Evolutionary conservation across 164 flowering plant genomes (phyloP), one percentile per base, ranked within the genome.

Genomic region (Liquidambar formosana): DNA sequence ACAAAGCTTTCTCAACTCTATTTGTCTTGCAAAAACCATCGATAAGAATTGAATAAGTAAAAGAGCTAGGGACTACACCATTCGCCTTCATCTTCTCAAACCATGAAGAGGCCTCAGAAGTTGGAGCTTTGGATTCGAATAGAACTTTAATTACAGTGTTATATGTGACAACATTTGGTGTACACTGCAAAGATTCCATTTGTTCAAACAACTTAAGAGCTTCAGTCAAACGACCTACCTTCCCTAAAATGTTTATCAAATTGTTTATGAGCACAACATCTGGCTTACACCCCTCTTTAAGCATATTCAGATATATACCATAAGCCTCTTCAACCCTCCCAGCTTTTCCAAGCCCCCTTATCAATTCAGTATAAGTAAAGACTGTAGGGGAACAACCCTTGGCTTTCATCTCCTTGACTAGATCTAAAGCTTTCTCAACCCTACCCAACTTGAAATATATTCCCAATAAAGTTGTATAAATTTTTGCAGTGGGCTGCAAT

Each of bases 11-110:
- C 78, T 92, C 97, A 33, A 94, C 84, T 79, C 85, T 85, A 76
- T 88, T 91, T 56, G 82, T 83, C 84, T 92, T 92, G 81, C 97
- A 92, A 69, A 88, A 88, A 23, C 99, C 99, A 79, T 94, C 97
- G 68, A 94, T 92, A 51, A 94, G 88, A 75, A 94, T 94, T 19
- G 99, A 91, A 67, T 92, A 92, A 38, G 99, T 89, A 70, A 76
- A 92, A 19, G 89, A 81, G 73, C 90, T 94, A 13, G 94, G 95
- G 66, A 23, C 54, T 51, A 94, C 66, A n/a, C 89, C 89, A 52
- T 78, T 79, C 48, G 74, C 86, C 64, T 89, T 91, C 99, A 94
- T 92, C 81, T 81, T 94, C 74, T 86, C 91, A 77, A 88, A 85
- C 96, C 87, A 90, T 38, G 70, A 80, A 54, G 76, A 63, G 45